phyloP scores from a whole-genome alignment of 1,284 basidiomycete species.

The Cryptococcus sp. region DNA sequence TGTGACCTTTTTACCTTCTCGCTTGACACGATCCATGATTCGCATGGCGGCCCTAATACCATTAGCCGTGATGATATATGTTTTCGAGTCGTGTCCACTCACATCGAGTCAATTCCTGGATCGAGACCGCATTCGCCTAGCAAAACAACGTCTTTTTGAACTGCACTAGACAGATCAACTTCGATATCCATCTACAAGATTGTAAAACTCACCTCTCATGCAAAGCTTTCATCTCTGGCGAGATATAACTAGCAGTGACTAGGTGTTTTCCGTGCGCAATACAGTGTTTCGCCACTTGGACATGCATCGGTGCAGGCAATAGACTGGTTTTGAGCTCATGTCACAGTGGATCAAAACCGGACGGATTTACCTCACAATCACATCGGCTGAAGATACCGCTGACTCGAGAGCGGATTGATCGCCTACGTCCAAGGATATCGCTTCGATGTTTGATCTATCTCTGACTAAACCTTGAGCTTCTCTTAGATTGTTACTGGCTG shows the following conservation, averaged over 20 bases:
- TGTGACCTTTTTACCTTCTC: constrained; percentile 59
- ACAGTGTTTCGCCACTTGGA: constrained; percentile 69
- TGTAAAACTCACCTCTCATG: constrained; percentile 56
- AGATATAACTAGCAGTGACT: constrained; percentile 89
- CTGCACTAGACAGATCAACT: constrained; percentile 54
- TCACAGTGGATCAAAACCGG: too few relatives aligned
- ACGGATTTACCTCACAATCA: constrained; percentile 61
- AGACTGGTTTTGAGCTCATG: constrained; percentile 53
- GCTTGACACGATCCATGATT: constrained; percentile 59
- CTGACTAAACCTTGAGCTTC: constrained; percentile 60
- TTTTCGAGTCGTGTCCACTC: not conserved
- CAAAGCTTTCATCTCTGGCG: constrained; percentile 68
- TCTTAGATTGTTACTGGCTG: constrained; percentile 66
- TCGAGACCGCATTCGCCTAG: constrained; percentile 92
- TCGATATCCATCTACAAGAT: too few relatives aligned
- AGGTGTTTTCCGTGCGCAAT: constrained; percentile 70
- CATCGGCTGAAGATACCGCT: constrained; percentile 59
- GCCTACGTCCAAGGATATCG: constrained; percentile 61
- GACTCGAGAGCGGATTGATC: constrained; percentile 54
- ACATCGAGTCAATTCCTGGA: constrained; percentile 85
- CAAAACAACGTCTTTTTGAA: constrained; percentile 64
- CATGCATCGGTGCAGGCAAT: constrained; percentile 74
- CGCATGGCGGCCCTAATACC: constrained; percentile 68
- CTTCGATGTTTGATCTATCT: constrained; percentile 58
- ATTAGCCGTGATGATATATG: not conserved